Percentiles rank a stretch among this genome's conserved stretches.
These are phyloP conservation scores for Macrocybe sp. DNA, from an alignment of 1,284 basidiomycete species.

Conservation along the genomic window DNA sequence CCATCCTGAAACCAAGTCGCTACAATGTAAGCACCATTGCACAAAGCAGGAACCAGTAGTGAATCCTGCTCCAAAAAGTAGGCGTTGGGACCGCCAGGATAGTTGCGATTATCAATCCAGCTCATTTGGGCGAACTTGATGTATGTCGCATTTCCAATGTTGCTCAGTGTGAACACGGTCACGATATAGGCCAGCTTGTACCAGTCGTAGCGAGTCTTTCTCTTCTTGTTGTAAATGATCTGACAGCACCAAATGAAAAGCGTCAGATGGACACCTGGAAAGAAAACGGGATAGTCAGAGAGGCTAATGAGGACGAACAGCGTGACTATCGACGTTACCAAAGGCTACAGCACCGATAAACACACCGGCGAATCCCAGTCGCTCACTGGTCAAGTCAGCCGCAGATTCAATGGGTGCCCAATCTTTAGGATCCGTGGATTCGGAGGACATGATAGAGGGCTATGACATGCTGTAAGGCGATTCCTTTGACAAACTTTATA, in stretches of 20 bases:
- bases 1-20: slow-evolving; percentile 24
- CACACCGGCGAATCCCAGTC: too few relatives aligned
- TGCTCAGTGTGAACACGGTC: slow-evolving; percentile 21
- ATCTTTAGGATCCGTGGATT: too few relatives aligned
- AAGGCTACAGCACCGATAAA: too few relatives aligned
- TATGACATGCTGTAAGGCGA: too few relatives aligned
- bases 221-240: slow-evolving; percentile 11
- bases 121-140: slow-evolving; percentile 18
- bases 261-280: slow-evolving; percentile 14
- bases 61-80: slow-evolving; percentile 18
- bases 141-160: slow-evolving; percentile 17
- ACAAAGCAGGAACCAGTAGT: slow-evolving; percentile 20
- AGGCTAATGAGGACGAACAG: too few relatives aligned
- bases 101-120: slow-evolving; percentile 28
- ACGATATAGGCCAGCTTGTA: slow-evolving; percentile 17
- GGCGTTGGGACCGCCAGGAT: slow-evolving; percentile 25
- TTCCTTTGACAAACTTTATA: too few relatives aligned
- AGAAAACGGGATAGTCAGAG: too few relatives aligned
- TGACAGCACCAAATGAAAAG: slow-evolving; percentile 14
- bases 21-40: slow-evolving; percentile 22
- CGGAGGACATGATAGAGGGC: too few relatives aligned
- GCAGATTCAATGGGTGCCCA: too few relatives aligned
- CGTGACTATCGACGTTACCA: too few relatives aligned
- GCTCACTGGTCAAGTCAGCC: too few relatives aligned
- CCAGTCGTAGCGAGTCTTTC: slow-evolving; percentile 1